Evolutionary conservation across 1,284 basidiomycete genomes (phyloP).

Genomic region (Marasmius fiardii): DNA sequence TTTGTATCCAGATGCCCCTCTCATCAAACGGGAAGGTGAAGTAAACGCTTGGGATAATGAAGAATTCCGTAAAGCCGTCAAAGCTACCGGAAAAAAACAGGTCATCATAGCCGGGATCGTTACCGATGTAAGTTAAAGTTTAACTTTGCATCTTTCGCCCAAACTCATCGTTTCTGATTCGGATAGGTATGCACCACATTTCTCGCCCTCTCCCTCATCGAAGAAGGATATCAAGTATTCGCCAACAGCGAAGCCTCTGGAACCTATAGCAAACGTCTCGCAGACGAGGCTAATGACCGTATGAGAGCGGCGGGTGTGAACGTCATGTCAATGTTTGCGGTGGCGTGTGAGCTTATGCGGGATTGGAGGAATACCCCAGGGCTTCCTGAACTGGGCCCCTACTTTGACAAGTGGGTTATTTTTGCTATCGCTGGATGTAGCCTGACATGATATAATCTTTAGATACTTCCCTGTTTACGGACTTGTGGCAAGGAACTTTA

Average conservation of each 20-base stretch:
- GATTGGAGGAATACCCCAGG: slow-evolving; percentile 45
- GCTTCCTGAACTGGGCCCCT: slow-evolving; percentile 33
- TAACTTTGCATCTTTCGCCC: not conserved
- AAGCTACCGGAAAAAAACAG: slow-evolving; percentile 45
- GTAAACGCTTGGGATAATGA: slow-evolving; percentile 49
- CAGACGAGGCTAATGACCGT: slow-evolving; percentile 39
- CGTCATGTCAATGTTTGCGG: slow-evolving; percentile 38
- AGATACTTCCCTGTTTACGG: slow-evolving; percentile 39
- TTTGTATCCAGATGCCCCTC: slow-evolving; percentile 40
- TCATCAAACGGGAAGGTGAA: slow-evolving; percentile 44
- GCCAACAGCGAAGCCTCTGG: slow-evolving; percentile 43
- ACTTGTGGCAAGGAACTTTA: slow-evolving; percentile 35
- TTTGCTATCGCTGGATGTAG: not conserved
- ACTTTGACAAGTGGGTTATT: slow-evolving; percentile 36
- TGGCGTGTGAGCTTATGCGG: slow-evolving; percentile 39
- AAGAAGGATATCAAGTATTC: slow-evolving; percentile 41
- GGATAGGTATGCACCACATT: slow-evolving; percentile 39
- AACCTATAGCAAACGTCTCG: slow-evolving; percentile 32
- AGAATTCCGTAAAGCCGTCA: slow-evolving; percentile 43
- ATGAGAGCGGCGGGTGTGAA: slow-evolving; percentile 43
- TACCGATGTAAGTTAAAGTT: slow-evolving; percentile 35
- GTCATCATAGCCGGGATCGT: slow-evolving; percentile 44
- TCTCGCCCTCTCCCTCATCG: slow-evolving; percentile 39
- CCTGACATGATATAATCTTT: not conserved
- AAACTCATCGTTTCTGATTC: not conserved